Conservation (phyloP, 164 flowering plant genomes). For the Chimonanthus praecox region DNA sequence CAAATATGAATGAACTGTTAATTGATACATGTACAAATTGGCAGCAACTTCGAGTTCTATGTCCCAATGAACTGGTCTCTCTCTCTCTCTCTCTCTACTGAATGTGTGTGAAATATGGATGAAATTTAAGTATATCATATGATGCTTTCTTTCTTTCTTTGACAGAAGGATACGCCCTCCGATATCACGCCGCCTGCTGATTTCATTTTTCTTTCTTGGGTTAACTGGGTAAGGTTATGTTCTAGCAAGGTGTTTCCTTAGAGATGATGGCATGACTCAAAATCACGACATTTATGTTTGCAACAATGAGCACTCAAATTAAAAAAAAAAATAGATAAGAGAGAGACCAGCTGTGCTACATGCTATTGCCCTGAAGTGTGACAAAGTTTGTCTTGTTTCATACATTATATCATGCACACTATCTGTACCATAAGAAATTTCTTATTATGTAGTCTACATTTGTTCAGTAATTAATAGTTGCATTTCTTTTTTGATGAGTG, state of each 20-base stretch:
- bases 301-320: neutral
- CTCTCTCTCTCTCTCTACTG: too few relatives aligned
- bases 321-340: too few relatives aligned
- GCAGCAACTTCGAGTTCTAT: too few relatives aligned
- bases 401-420: neutral
- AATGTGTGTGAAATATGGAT: too few relatives aligned
- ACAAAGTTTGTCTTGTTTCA: too few relatives aligned
- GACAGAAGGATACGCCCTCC: conserved; percentile 60
- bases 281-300: neutral
- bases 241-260: too few relatives aligned
- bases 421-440: neutral
- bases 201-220: conserved; percentile 86
- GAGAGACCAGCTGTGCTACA: too few relatives aligned
- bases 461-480: conserved; percentile 1
- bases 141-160: conserved; percentile 2
- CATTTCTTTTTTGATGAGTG: neutral
- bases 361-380: too few relatives aligned
- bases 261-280: too few relatives aligned
- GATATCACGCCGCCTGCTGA: conserved; percentile 41
- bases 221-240: conserved; percentile 66
- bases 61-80: too few relatives aligned
- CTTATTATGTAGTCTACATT: neutral
- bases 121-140: neutral
- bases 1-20: too few relatives aligned
- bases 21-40: too few relatives aligned